These are phyloP conservation scores for Aphanomyces invadans DNA, from an alignment of 352 stramenopile species.

Conservation along the genomic window DNA sequence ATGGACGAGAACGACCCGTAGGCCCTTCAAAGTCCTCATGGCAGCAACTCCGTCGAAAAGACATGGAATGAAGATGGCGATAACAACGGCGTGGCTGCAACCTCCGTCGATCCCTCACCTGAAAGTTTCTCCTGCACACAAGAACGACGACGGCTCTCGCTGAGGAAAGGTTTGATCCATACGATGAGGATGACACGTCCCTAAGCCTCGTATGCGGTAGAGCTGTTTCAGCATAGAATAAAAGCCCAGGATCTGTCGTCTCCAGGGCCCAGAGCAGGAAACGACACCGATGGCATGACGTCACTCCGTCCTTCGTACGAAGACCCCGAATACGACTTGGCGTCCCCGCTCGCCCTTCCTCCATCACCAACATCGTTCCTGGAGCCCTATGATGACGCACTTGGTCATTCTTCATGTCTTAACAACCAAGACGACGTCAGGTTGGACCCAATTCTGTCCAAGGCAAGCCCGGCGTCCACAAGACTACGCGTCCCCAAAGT, in stretches of 20 bases:
- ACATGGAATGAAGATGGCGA: neutral
- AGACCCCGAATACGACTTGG: slow-evolving; percentile 52
- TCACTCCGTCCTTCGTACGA: slow-evolving; percentile 25
- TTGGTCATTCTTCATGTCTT: slow-evolving; percentile 26
- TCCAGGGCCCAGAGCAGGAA: slow-evolving; percentile 4
- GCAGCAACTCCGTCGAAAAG: slow-evolving; percentile 17
- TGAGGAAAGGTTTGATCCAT: slow-evolving; percentile 7
- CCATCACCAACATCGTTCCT: slow-evolving; percentile 30
- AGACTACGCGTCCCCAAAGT: slow-evolving; percentile 32
- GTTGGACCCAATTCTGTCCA: slow-evolving; percentile 21
- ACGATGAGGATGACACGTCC: neutral
- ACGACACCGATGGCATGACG: slow-evolving; percentile 38
- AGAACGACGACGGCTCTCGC: slow-evolving; percentile 10
- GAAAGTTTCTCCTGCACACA: neutral
- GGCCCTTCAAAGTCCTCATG: slow-evolving; percentile 67
- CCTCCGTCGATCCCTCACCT: neutral
- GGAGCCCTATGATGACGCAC: slow-evolving; percentile 8
- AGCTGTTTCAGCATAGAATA: slow-evolving; percentile 25
- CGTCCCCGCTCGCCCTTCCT: slow-evolving; percentile 52
- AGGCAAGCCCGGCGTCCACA: slow-evolving; percentile 22
- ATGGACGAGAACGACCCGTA: too few relatives aligned
- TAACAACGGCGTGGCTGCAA: neutral
- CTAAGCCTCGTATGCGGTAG: neutral
- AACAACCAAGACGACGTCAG: slow-evolving; percentile 26
- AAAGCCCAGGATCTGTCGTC: slow-evolving; percentile 10